Percentiles rank a stretch among this genome's conserved stretches.
Conservation (phyloP, 2,329 filamentous ascomycete species). For the Aspergillus latus region DNA sequence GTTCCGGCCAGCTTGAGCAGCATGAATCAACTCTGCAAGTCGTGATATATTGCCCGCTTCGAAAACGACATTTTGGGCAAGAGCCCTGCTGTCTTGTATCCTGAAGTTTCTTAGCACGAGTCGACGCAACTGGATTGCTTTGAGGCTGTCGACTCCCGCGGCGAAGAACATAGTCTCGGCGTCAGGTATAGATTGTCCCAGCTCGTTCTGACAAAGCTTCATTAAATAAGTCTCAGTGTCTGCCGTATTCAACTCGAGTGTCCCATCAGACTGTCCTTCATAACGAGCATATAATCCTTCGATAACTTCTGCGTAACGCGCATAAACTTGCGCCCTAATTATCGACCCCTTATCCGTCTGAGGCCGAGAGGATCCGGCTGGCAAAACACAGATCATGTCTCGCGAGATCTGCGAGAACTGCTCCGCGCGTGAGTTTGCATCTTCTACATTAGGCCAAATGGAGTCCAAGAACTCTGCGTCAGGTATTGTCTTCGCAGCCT, state of each 20-base stretch:
- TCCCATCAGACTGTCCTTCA: constrained; percentile 21
- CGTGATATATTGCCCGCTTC: constrained; percentile 41
- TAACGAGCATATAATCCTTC: constrained; percentile 29
- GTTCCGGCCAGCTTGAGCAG: constrained; percentile 28
- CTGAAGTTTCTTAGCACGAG: constrained; percentile 43
- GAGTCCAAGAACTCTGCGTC: constrained; percentile 37
- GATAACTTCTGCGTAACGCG: constrained; percentile 46
- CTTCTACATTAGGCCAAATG: constrained; percentile 41
- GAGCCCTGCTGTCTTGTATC: constrained; percentile 28
- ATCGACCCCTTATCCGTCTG: constrained; percentile 56
- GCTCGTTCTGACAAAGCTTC: constrained; percentile 30
- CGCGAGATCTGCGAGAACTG: constrained; percentile 46
- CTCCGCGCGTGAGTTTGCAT: constrained; percentile 44
- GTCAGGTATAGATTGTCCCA: constrained; percentile 33
- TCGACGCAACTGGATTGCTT: constrained; percentile 48
- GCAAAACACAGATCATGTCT: constrained; percentile 42
- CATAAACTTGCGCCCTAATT: constrained; percentile 53
- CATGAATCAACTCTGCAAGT: constrained; percentile 37
- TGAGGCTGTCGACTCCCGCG: constrained; percentile 49
- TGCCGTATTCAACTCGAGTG: constrained; percentile 34
- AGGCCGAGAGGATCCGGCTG: constrained; percentile 43
- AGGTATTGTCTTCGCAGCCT: constrained; percentile 23
- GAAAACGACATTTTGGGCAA: constrained; percentile 45
- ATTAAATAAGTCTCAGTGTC: constrained; percentile 37
- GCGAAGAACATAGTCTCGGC: constrained; percentile 45